Base-by-base conservation (phyloP, 1,139 yeast species). In the Hanseniaspora uvarum region DNA sequence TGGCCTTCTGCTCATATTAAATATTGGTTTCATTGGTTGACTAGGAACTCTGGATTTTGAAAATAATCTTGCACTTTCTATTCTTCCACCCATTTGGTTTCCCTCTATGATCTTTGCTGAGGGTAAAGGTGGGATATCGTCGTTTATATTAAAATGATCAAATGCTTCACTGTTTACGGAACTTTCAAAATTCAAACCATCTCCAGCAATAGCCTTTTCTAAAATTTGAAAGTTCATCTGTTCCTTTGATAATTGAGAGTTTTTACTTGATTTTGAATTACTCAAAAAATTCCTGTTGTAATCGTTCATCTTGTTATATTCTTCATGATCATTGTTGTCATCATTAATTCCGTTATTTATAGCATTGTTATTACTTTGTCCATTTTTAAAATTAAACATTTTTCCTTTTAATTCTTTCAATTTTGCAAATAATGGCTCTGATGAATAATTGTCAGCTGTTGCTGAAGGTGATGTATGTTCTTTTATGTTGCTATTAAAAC, bases 191-290 rank as follows among this genome's bases (percentile, higher is more conserved):
- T 44, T 44, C n/a, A 28, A 11, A n/a, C 26, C 46, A 43, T 46
- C 53, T 4, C 53, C 68, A 30, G 69, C 70, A 37, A 67, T 66
- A 1, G 68, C 69, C 47, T 66, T 65, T 55, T 67, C 69, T 14
- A 67, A 55, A 3, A 67, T 69, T 49, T 62, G 64, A 19, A 67
- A 63, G 57, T 67, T 68, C 12, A 67, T 67, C 6, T 52, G 49
- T 12, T 45, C 54, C 23, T 31, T 38, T 1, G 54, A 52, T 8
- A 52, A 18, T 16, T 50, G 48, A 4, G 53, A 43, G 34, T 50
- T 50, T 16, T 50, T 50, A n/a, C 48, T 43, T 11, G 53, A 50
- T 34, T 50, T 50, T 0, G 53, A 50, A 12, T 37, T 50, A 7
- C n/a, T 21, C 16, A 23, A n/a, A 26, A 40, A 18, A 16, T 33